phyloP scores from a whole-genome alignment of 2,329 filamentous ascomycete species.

The Ceratocystiopsis minuta region DNA sequence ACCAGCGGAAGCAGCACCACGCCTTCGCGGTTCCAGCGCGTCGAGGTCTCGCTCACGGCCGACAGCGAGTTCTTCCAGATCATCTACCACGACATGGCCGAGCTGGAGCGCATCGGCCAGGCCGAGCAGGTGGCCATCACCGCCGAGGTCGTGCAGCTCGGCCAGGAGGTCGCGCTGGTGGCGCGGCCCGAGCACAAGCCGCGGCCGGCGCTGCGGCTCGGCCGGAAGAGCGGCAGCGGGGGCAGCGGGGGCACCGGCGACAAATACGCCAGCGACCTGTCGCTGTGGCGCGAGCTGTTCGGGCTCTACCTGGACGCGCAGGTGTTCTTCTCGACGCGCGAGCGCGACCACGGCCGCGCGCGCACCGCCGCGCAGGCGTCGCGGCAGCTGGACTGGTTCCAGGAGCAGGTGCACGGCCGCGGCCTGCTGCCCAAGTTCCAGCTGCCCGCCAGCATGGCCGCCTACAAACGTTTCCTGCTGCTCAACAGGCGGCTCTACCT shows the following conservation, averaged over 20 bases:
- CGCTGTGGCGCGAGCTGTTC: conserved; percentile 65
- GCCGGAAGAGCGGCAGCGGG: conserved; percentile 30
- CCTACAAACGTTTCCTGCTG: conserved; percentile 50
- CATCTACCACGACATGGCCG: conserved; percentile 51
- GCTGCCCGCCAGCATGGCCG: conserved; percentile 42
- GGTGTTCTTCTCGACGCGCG: conserved; percentile 66
- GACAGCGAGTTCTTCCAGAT: conserved; percentile 67
- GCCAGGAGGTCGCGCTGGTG: conserved; percentile 43
- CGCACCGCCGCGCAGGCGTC: conserved; percentile 48
- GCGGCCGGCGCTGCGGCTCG: neutral
- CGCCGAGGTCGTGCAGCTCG: conserved; percentile 43
- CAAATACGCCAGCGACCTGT: conserved; percentile 36
- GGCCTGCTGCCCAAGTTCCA: conserved; percentile 45
- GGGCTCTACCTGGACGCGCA: conserved; percentile 63
- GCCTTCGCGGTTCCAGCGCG: conserved; percentile 15
- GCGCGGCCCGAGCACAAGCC: conserved; percentile 33
- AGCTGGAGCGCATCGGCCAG: conserved; percentile 49
- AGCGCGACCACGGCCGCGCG: conserved; percentile 45
- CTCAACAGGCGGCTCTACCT: conserved; percentile 64
- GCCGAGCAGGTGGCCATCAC: conserved; percentile 47
- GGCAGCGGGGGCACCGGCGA: conserved; percentile 36
- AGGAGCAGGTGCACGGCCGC: conserved; percentile 43
- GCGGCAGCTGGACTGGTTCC: conserved; percentile 53
- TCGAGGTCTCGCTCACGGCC: conserved; percentile 63
- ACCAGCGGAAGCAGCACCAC: neutral